phyloP scores from a whole-genome alignment of 805 yeast species.

The Lachancea sp. region DNA sequence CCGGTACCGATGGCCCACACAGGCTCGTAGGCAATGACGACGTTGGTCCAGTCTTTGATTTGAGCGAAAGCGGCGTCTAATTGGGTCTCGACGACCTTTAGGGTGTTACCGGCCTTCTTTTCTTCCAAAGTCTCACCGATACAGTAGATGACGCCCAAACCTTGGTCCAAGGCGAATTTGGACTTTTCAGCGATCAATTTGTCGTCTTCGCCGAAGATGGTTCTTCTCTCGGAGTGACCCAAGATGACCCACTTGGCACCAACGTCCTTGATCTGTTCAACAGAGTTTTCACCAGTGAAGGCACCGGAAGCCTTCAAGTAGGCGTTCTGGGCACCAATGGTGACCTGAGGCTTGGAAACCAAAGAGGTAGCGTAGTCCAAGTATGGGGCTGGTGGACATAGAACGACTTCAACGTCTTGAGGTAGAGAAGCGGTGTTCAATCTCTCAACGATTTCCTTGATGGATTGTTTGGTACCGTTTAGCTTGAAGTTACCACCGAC shows the following conservation, averaged over 20 bases:
- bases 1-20: slow-evolving; percentile 99
- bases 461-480: slow-evolving; percentile 89
- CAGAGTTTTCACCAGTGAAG: slow-evolving; percentile 94
- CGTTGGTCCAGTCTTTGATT: slow-evolving; percentile 80
- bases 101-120: slow-evolving; percentile 82
- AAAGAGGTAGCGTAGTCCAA: slow-evolving; percentile 64
- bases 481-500: slow-evolving; percentile 99
- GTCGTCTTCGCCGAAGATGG: slow-evolving; percentile 83
- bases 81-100: slow-evolving; percentile 83
- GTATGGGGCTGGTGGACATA: slow-evolving; percentile 96
- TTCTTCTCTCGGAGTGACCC: slow-evolving; percentile 99
- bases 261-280: slow-evolving; percentile 79
- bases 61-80: slow-evolving; percentile 78
- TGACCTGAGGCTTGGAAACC: slow-evolving; percentile 65
- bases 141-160: slow-evolving; percentile 88
- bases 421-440: slow-evolving; percentile 76
- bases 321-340: slow-evolving; percentile 87
- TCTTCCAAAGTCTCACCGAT: slow-evolving; percentile 97
- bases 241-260: slow-evolving; percentile 92
- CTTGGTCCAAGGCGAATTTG: slow-evolving; percentile 85
- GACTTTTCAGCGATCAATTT: slow-evolving; percentile 91
- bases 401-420: slow-evolving; percentile 79
- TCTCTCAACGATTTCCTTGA: slow-evolving; percentile 74
- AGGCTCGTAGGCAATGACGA: slow-evolving; percentile 98
- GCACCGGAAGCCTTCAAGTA: slow-evolving; percentile 90